Percentiles rank a stretch among this genome's conserved stretches.
Evolutionary conservation across 306 rosid genomes (phyloP).

Genomic region (Cyclanthera cordifolia): DNA sequence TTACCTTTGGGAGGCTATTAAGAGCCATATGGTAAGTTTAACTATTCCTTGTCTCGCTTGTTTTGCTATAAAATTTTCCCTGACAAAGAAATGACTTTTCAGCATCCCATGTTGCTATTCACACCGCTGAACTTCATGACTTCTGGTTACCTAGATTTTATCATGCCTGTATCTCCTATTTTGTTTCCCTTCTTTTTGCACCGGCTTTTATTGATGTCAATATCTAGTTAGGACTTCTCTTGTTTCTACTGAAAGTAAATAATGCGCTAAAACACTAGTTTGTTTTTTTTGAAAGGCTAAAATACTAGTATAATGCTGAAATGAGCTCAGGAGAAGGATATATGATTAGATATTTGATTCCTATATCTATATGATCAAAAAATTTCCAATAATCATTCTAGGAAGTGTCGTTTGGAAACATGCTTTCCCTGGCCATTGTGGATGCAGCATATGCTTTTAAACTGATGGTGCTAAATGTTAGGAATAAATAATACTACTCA

Average conservation of each 20-base stretch:
- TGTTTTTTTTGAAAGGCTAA: background rate
- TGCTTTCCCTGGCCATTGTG: background rate
- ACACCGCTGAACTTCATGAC: background rate
- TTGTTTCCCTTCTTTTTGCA: background rate
- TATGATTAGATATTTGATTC: background rate
- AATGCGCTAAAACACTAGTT: background rate
- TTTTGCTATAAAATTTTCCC: background rate
- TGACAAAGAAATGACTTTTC: background rate
- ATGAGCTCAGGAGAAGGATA: background rate
- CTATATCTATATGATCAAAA: background rate
- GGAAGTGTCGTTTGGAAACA: background rate
- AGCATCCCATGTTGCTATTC: background rate
- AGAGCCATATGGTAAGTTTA: slow-evolving; percentile 40
- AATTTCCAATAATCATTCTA: background rate
- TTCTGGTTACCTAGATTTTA: slow-evolving; percentile 1
- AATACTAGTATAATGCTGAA: background rate
- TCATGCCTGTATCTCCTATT: background rate
- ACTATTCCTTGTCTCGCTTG: background rate
- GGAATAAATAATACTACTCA: background rate
- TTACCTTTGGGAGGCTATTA: slow-evolving; percentile 43
- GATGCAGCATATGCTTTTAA: background rate
- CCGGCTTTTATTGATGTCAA: background rate
- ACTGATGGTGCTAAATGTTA: background rate
- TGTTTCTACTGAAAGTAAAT: background rate
- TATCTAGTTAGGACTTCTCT: background rate